Base-by-base conservation (phyloP, 257 asterid genomes). In the Plantago major region DNA sequence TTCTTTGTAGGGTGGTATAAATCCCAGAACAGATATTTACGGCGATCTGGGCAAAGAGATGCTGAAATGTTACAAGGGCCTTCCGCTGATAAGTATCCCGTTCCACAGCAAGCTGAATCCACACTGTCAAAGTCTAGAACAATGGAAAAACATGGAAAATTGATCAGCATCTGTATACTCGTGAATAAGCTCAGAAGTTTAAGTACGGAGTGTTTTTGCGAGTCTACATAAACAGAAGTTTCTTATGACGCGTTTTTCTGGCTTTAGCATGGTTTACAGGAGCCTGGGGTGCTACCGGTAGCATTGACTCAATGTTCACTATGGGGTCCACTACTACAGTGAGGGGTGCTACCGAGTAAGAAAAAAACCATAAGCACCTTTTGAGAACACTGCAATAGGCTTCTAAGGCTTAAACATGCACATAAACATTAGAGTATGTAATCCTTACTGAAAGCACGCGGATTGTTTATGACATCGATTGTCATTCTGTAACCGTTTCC, bases 21-120 rank as follows among this genome's bases (percentile, higher is more conserved):
- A 67, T 83, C 88, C 83, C 83, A 83, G 74, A 83, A 86, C 47
- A 83, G 63, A 66, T 69, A 77, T 42, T 51, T 43, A 0, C 40
- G 19, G 3, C 84, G 77, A 43, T 81, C 75, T 0, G 52, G 11
- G 67, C 91, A 86, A 48, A 86, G 57, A 10, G 64, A 10, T 7
- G 89, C 74, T 6, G 67, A 67, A 16, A 5, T 0, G 33, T 65
- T 83, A 68, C 91, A 81, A 57, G 44, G 71, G 10, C 58, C 66
- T 11, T 33, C 38, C 14, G 91, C 87, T 7, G 45, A 64, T 62
- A 66, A 40, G 53, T 40, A 30, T 61, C 96, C 91, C 12, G n/a
- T 33, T 56, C 96, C 96, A 44, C 96, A 88, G 79, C 94, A 88
- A 28, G 91, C 84, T 10, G 79, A 62, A 60, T 75, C 81, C 76